Conservation (phyloP, 2,329 filamentous ascomycete genomes). For the Talaromyces pinophilus region DNA sequence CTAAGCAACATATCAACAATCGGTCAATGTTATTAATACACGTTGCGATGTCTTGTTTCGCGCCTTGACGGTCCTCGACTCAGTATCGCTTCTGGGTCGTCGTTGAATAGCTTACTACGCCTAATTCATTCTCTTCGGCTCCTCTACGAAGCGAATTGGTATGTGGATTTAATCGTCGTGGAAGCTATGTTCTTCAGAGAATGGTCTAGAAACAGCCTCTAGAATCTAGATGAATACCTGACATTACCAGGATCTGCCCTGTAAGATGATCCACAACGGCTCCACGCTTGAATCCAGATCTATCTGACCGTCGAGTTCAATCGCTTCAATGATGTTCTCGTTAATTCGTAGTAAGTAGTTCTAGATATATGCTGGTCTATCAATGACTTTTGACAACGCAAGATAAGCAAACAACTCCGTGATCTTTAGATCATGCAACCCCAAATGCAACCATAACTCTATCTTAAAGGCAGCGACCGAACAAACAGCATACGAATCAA, state of each 20-base stretch:
- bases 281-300: not conserved
- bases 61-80: not conserved
- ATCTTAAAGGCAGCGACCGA: not conserved
- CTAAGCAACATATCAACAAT: too few species aligned
- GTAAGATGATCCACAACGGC: slow-evolving; percentile 9
- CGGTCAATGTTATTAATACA: not conserved
- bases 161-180: not conserved
- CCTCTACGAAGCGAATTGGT: not conserved
- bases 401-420: not conserved
- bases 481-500: not conserved
- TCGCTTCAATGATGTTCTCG: not conserved
- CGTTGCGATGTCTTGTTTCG: not conserved
- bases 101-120: not conserved
- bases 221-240: not conserved
- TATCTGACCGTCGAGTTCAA: not conserved
- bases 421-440: not conserved
- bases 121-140: too few species aligned
- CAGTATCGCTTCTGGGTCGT: not conserved
- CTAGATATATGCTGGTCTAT: not conserved
- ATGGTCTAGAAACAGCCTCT: not conserved
- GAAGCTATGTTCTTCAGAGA: not conserved
- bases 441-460: not conserved
- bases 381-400: not conserved
- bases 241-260: slow-evolving; percentile 2
- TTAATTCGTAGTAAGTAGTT: not conserved